A percentile compares a stretch with the other conserved stretches of the same genome.
These are phyloP conservation scores for Trichosporon faecale DNA, from an alignment of 1,284 basidiomycete species.

Conservation along the genomic window DNA sequence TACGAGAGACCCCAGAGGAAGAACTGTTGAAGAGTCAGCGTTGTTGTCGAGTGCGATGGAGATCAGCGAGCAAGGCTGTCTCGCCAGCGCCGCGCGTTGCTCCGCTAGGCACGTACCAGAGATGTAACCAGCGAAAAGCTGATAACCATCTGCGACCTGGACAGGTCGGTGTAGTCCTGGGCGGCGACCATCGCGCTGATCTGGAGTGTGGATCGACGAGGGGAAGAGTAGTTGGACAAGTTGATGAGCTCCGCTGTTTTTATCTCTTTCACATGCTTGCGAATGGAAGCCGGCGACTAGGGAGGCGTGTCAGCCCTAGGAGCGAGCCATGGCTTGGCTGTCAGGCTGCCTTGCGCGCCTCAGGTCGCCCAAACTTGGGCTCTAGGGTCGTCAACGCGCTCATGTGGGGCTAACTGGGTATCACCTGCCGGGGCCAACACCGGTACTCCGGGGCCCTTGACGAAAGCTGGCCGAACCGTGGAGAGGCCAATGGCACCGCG, in stretches of 20 bases:
- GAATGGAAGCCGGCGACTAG: neutral
- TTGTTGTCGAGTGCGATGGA: neutral
- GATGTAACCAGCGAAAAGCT: slow-evolving; percentile 30
- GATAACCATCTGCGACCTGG: slow-evolving; percentile 18
- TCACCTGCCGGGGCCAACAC: neutral
- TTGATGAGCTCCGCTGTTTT: neutral
- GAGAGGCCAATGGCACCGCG: neutral
- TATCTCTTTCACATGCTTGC: slow-evolving; percentile 3
- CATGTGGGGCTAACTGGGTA: neutral
- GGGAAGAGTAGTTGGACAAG: neutral
- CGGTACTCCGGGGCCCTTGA: neutral
- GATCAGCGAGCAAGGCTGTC: neutral
- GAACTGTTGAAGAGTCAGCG: slow-evolving; percentile 18
- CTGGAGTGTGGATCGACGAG: neutral
- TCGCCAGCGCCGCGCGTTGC: neutral
- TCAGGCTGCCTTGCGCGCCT: neutral
- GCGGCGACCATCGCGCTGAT: slow-evolving; percentile 5
- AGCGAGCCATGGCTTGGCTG: neutral
- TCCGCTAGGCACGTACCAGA: slow-evolving; percentile 14
- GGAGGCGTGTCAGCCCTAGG: neutral
- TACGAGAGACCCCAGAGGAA: slow-evolving; percentile 36
- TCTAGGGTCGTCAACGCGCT: neutral
- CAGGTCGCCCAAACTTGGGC: neutral
- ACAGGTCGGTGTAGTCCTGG: slow-evolving; percentile 29
- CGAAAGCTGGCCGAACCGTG: neutral